A percentile compares a stretch with the other conserved stretches of the same genome.
Evolutionary conservation across 2,329 filamentous ascomycete species (phyloP).

Genomic region (Ceratocystis papillata): DNA sequence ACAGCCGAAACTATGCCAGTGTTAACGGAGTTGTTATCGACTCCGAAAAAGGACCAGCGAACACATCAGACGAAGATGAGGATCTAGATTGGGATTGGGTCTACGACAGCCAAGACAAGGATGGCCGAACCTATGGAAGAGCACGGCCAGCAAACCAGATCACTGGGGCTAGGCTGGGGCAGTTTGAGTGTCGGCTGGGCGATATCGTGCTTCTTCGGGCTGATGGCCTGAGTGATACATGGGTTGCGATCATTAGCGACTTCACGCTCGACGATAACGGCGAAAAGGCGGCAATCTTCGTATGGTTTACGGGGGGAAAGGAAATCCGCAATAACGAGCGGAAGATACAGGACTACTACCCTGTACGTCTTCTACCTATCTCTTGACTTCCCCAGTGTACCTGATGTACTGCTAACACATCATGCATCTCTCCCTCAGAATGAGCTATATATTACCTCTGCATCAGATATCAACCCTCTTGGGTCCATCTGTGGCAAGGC

Average conservation of each 20-base stretch:
- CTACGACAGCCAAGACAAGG: constrained; percentile 23
- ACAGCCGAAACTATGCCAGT: background rate
- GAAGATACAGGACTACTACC: constrained; percentile 68
- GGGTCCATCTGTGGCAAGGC: constrained; percentile 86
- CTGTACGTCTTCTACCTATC: constrained; percentile 37
- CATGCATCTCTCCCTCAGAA: constrained; percentile 41
- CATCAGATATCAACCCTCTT: constrained; percentile 78
- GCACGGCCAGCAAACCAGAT: constrained; percentile 44
- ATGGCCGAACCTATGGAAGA: constrained; percentile 30
- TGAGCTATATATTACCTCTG: constrained; percentile 81
- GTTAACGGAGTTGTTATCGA: background rate
- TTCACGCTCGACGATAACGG: constrained; percentile 66
- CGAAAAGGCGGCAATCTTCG: constrained; percentile 73
- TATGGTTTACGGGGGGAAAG: constrained; percentile 91
- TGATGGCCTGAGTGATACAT: constrained; percentile 74
- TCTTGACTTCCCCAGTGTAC: background rate
- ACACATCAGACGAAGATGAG: constrained; percentile 18
- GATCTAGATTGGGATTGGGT: constrained; percentile 24
- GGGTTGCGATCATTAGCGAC: constrained; percentile 80
- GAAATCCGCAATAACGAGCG: constrained; percentile 77
- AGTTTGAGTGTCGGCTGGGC: constrained; percentile 68
- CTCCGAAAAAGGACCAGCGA: background rate
- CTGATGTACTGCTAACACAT: background rate
- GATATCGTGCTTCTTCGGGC: constrained; percentile 81
- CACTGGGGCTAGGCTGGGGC: constrained; percentile 70